Conservation (phyloP, 257 asterid species). For the Gentiana macrophylla region DNA sequence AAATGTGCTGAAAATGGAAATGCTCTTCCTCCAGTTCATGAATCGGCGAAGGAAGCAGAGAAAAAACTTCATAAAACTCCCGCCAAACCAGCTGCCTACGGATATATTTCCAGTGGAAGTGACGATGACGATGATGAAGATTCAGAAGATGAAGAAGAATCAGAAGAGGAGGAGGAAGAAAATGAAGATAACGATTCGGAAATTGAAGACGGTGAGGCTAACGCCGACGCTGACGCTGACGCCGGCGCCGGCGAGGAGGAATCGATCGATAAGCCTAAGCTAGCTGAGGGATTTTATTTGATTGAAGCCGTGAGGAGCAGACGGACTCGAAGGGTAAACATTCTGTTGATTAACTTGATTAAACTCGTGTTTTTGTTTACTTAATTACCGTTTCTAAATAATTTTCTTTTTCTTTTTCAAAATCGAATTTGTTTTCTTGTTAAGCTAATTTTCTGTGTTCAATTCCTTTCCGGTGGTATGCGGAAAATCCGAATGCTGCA, state of each 20-base stretch:
- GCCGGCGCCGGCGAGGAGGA: constrained; percentile 9
- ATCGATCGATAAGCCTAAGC: constrained; percentile 17
- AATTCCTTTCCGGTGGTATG: constrained; percentile 11
- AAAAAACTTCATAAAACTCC: background rate
- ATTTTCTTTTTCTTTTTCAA: background rate
- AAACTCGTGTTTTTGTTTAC: background rate
- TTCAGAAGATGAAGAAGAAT: constrained; percentile 3
- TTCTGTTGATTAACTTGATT: background rate
- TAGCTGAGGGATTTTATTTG: constrained; percentile 29
- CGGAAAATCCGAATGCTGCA: constrained; percentile 29
- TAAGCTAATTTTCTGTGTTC: constrained; percentile 18
- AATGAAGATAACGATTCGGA: constrained; percentile 2
- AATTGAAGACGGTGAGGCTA: constrained; percentile 8
- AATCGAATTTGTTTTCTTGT: constrained; percentile 1
- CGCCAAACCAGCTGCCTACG: background rate
- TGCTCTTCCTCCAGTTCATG: background rate
- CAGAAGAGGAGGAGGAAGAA: constrained; percentile 10
- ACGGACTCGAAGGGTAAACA: constrained; percentile 22
- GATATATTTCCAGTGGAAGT: background rate
- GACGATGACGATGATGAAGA: constrained; percentile 4
- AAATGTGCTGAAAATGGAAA: background rate
- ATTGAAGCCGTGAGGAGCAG: constrained; percentile 27
- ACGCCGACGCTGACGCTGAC: constrained; percentile 3
- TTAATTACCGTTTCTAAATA: background rate
- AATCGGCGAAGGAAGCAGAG: background rate